Conservation (phyloP, 2,329 filamentous ascomycete species). For the Cytospora mali region DNA sequence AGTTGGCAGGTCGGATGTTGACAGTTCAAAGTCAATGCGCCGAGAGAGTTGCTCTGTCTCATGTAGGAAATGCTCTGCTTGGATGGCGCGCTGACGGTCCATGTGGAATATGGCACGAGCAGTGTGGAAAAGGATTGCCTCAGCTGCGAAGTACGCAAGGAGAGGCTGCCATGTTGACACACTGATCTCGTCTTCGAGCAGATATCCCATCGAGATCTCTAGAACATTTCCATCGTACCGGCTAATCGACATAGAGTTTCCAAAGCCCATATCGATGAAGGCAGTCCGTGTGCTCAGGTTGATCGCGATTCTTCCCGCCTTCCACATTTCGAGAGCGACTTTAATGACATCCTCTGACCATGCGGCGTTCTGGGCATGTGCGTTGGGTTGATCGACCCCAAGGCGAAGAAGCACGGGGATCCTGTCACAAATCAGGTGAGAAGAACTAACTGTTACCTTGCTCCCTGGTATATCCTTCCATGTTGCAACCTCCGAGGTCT, state of each 20-base stretch:
- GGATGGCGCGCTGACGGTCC: slow-evolving; percentile 35
- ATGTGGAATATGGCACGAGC: slow-evolving; percentile 36
- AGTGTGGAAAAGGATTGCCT: slow-evolving; percentile 41
- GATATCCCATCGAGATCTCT: slow-evolving; percentile 34
- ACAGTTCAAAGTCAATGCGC: slow-evolving; percentile 40
- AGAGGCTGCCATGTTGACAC: slow-evolving; percentile 34
- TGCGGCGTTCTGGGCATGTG: slow-evolving; percentile 24
- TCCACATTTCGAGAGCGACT: slow-evolving; percentile 34
- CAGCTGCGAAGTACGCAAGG: slow-evolving; percentile 32
- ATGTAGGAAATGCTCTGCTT: slow-evolving; percentile 39
- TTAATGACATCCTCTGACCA: slow-evolving; percentile 33
- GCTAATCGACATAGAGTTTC: slow-evolving; percentile 34
- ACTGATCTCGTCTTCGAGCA: slow-evolving; percentile 34
- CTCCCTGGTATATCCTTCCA: slow-evolving; percentile 26
- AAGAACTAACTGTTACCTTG: slow-evolving; percentile 28
- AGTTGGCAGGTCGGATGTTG: slow-evolving; percentile 33
- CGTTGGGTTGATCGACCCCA: slow-evolving; percentile 30
- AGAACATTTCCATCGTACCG: slow-evolving; percentile 30
- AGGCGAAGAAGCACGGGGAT: slow-evolving; percentile 32
- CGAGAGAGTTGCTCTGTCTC: slow-evolving; percentile 35
- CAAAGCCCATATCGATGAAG: slow-evolving; percentile 35
- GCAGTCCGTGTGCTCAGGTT: slow-evolving; percentile 32
- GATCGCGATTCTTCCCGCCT: slow-evolving; percentile 31
- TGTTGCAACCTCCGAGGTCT: slow-evolving; percentile 25
- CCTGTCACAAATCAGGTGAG: slow-evolving; percentile 27